Evolutionary conservation across 1,284 basidiomycete genomes (phyloP), one percentile per base, ranked within the genome.

Genomic region (Xerocomus amazonicus): DNA sequence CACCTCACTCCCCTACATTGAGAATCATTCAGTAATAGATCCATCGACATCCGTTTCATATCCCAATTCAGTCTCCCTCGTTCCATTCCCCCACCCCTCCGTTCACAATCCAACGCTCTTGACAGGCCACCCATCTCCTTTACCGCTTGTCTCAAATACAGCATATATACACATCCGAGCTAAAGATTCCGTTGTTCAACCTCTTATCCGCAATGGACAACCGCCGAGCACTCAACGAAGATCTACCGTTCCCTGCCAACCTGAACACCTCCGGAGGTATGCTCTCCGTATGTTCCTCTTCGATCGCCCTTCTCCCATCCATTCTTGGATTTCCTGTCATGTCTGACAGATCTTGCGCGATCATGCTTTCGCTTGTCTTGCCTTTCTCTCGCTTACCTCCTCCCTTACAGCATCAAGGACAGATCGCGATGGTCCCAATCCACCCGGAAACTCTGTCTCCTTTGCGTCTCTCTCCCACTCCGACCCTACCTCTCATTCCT

Each of bases 261-360:
- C 17, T 48, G 37, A 45, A 45, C 38, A 36, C 9, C 31, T 48
- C 56, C 62, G 67, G 64, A 56, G 66, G 67, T 69, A 63, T 47
- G 65, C 37, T 27, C 48, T 43, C 55, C 53, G 52, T 56, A 37
- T 42, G 28, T 40, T 19, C 36, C 29, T 42, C 38, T 45, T 47
- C 29, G 28, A 59, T 52, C 45, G 31, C 10, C 31, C 60, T 50
- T 51, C 49, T 50, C 41, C 40, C 49, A 26, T 45, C 37, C 17
- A 48, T 38, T 37, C 31, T 31, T 31, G 41, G 44, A 31, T 50
- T 44, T 42, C 47, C 43, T 49, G 54, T 52, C 54, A 44, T 9
- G 5, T 3, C 27, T 49, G 48, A 44, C 44, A 42, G 60, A 53
- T 65, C 49, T 34, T 39, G 42, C 43, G 27, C 46, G 60, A 64